Evolutionary conservation across 2,329 filamentous ascomycete genomes (phyloP).

Genomic region (Colletotrichum liaoningense): DNA sequence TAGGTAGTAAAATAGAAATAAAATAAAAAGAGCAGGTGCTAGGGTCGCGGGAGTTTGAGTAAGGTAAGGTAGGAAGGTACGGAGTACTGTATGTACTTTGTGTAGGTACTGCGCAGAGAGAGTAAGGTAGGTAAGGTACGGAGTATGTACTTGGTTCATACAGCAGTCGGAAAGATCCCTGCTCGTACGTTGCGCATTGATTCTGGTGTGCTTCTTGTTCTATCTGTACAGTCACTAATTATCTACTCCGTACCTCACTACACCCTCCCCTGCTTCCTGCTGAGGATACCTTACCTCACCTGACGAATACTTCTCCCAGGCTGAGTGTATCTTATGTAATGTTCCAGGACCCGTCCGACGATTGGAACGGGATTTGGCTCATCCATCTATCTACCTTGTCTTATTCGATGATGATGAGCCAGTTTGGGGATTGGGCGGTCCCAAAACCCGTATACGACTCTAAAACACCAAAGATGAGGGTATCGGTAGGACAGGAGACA

Average conservation of each 20-base stretch:
- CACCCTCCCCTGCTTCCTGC: neutral
- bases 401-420: neutral
- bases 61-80: neutral
- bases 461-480: neutral
- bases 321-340: neutral
- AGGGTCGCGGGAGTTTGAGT: neutral
- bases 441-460: neutral
- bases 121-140: neutral
- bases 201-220: neutral
- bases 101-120: no score
- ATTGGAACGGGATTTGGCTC: neutral
- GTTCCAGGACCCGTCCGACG: neutral
- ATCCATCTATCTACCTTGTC: neutral
- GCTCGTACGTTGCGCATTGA: neutral
- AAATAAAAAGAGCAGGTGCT: neutral
- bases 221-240: no score
- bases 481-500: neutral
- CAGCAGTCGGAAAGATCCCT: no score
- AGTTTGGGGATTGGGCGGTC: neutral
- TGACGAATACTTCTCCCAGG: neutral
- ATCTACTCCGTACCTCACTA: neutral
- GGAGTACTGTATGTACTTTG: neutral
- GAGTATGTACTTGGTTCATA: neutral
- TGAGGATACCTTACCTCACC: neutral
- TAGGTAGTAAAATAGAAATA: neutral